Evolutionary conservation across 257 asterid species (phyloP).

Genomic region (Nicotiana noctiflora): DNA sequence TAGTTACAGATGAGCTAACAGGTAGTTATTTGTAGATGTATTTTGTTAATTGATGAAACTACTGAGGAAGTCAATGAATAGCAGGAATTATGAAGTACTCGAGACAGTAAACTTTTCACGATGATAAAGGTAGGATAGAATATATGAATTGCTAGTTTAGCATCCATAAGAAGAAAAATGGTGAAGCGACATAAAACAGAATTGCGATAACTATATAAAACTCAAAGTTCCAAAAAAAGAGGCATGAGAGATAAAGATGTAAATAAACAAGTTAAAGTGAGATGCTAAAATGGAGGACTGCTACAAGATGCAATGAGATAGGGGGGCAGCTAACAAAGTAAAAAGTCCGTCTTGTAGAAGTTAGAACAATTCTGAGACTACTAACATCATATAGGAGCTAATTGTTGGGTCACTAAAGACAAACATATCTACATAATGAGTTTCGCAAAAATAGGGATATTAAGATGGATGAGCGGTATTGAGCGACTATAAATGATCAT

Average conservation of each 20-base stretch:
- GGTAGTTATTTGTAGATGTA: neutral
- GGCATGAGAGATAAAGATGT: no score
- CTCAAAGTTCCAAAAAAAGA: no score
- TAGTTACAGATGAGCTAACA: neutral
- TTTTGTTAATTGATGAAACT: neutral
- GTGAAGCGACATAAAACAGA: neutral
- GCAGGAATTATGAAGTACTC: neutral
- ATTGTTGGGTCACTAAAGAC: neutral
- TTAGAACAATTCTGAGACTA: neutral
- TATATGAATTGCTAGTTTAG: neutral
- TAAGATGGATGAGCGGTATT: neutral
- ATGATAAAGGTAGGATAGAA: neutral
- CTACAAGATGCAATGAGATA: neutral
- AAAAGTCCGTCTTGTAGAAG: no score
- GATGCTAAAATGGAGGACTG: neutral
- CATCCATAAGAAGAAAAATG: neutral
- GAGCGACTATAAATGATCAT: neutral
- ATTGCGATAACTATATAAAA: neutral
- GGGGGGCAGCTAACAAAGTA: neutral
- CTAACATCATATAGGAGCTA: neutral
- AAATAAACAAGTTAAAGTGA: no score
- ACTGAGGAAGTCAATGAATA: neutral
- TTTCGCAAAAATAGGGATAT: neutral
- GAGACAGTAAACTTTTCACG: neutral
- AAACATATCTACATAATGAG: neutral